Conservation (phyloP, 2,329 filamentous ascomycete genomes). For the Botryotinia calthae region DNA sequence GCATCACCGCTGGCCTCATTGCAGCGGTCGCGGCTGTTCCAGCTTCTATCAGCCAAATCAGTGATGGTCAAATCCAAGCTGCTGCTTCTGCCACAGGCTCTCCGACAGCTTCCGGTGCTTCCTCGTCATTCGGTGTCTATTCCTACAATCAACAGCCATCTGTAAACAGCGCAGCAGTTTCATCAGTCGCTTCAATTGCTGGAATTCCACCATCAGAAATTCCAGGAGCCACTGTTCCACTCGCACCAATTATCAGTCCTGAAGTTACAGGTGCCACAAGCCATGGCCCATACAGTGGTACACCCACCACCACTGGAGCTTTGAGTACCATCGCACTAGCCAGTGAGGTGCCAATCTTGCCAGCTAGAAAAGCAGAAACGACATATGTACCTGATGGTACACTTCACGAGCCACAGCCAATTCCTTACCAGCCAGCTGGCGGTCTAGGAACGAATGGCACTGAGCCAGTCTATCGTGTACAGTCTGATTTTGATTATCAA, state of each 20-base stretch:
- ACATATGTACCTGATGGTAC: constrained; percentile 70
- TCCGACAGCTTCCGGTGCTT: background rate
- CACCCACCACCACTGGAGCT: constrained; percentile 68
- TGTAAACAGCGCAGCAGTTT: constrained; percentile 32
- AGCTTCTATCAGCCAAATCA: background rate
- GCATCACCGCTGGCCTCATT: constrained; percentile 6
- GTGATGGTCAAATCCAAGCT: background rate
- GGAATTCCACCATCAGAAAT: constrained; percentile 33
- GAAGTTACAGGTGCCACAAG: constrained; percentile 57
- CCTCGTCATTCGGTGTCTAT: constrained; percentile 21
- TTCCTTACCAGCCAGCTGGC: constrained; percentile 45
- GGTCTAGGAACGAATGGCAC: constrained; percentile 60
- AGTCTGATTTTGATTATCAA: constrained; percentile 81
- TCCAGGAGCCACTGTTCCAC: constrained; percentile 32
- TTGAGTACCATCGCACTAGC: constrained; percentile 57
- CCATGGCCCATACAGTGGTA: constrained; percentile 67
- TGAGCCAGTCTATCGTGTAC: constrained; percentile 62
- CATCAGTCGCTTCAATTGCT: constrained; percentile 31
- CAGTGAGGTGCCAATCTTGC: constrained; percentile 55
- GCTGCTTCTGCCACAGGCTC: background rate
- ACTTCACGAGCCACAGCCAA: constrained; percentile 65
- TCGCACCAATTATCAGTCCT: constrained; percentile 45
- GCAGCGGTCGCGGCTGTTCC: background rate
- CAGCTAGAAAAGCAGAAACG: constrained; percentile 61
- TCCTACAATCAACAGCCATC: constrained; percentile 32